Conservation (phyloP, 495 filamentous ascomycete species). For the Beverwykella pulmonaria region DNA sequence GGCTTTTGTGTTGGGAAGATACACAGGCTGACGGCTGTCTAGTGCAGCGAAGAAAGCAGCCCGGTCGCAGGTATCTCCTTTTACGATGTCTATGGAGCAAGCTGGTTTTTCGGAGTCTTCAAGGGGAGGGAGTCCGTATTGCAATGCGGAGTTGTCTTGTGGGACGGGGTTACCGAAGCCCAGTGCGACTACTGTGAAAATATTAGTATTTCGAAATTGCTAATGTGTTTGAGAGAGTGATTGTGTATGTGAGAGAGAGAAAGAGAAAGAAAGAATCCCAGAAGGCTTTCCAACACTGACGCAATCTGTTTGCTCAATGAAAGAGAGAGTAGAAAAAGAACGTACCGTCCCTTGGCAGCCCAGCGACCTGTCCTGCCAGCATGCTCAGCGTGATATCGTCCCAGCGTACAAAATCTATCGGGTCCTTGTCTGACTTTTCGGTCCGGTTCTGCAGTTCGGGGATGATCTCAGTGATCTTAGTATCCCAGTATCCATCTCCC, state of each 20-base stretch:
- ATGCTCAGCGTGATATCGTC: conserved; percentile 50
- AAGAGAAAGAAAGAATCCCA: too few relatives aligned
- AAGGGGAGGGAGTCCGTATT: background rate
- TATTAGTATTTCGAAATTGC: too few relatives aligned
- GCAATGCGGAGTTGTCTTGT: too few relatives aligned
- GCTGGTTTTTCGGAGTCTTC: background rate
- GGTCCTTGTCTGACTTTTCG: conserved; percentile 33
- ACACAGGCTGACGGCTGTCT: background rate
- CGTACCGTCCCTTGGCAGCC: conserved; percentile 47
- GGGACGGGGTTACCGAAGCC: too few relatives aligned
- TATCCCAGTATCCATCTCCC: conserved; percentile 44
- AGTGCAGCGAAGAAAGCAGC: conserved; percentile 5
- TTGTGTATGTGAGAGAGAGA: too few relatives aligned
- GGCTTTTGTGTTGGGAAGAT: conserved; percentile 20
- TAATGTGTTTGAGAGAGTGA: too few relatives aligned
- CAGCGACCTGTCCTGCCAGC: conserved; percentile 50
- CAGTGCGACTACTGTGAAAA: too few relatives aligned
- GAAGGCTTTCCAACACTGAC: too few relatives aligned
- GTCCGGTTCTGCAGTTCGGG: conserved; percentile 60
- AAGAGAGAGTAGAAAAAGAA: too few relatives aligned
- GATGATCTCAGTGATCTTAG: conserved; percentile 45
- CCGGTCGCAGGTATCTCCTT: conserved; percentile 4
- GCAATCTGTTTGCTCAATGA: too few relatives aligned
- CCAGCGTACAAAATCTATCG: conserved; percentile 13
- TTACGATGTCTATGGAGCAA: background rate